These are phyloP conservation scores for Calonectria pauciramosa DNA, from an alignment of 2,329 filamentous ascomycete species.

Conservation along the genomic window DNA sequence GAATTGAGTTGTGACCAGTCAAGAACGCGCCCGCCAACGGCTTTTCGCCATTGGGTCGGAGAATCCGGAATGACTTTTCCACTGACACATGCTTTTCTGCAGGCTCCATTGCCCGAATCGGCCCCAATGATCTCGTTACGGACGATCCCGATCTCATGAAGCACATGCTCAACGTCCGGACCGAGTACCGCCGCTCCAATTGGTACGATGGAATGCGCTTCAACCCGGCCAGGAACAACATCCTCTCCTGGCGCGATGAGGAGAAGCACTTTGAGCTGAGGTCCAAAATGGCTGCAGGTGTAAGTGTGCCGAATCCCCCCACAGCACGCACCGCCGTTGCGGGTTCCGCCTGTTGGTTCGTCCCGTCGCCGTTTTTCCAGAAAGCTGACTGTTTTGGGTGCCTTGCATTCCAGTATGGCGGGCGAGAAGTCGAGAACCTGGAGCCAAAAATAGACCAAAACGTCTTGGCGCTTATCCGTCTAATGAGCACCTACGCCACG, in stretches of 20 bases:
- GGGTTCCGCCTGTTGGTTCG: neutral
- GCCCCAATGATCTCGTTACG: constrained; percentile 56
- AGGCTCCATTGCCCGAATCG: constrained; percentile 55
- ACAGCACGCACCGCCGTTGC: neutral
- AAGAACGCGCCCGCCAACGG: neutral
- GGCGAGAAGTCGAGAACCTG: constrained; percentile 63
- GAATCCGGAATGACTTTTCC: neutral
- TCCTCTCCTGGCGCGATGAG: constrained; percentile 64
- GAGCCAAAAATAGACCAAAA: constrained; percentile 41
- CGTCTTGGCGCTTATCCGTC: constrained; percentile 57
- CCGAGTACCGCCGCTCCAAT: constrained; percentile 49
- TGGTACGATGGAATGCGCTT: constrained; percentile 67
- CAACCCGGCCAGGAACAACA: constrained; percentile 64
- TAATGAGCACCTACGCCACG: constrained; percentile 42
- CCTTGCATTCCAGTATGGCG: constrained; percentile 55
- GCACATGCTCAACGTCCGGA: constrained; percentile 51
- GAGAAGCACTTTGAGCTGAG: constrained; percentile 57
- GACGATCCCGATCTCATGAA: constrained; percentile 55
- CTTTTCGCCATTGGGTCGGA: neutral
- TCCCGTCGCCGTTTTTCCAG: neutral
- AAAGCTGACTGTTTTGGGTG: neutral
- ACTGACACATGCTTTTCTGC: neutral
- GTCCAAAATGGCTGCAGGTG: constrained; percentile 65
- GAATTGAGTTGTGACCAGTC: neutral
- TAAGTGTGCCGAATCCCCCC: constrained; percentile 38